These are phyloP conservation scores for Aspergillus sp. DNA, from an alignment of 2,329 filamentous ascomycete species.

Conservation along the genomic window DNA sequence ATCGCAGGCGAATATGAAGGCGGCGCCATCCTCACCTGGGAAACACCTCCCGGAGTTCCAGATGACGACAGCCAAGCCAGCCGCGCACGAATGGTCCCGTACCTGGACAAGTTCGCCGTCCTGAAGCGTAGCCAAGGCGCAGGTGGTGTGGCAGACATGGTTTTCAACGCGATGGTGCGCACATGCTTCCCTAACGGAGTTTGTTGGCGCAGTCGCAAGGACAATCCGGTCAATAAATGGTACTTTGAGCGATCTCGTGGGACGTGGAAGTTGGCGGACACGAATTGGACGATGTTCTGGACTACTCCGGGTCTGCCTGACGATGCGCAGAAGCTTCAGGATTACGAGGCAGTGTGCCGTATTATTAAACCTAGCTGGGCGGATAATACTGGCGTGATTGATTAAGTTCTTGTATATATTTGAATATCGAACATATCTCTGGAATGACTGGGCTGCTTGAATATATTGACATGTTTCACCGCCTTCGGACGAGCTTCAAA, in stretches of 20 bases:
- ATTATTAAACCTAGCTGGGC: slow-evolving; percentile 47
- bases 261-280: slow-evolving; percentile 71
- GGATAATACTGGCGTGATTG: slow-evolving; percentile 44
- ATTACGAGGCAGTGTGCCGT: slow-evolving; percentile 72
- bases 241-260: slow-evolving; percentile 89
- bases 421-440: background rate
- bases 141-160: slow-evolving; percentile 86
- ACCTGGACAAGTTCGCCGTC: slow-evolving; percentile 96
- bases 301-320: slow-evolving; percentile 63
- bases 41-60: slow-evolving; percentile 58
- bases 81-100: slow-evolving; percentile 67
- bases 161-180: slow-evolving; percentile 92
- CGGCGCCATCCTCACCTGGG: slow-evolving; percentile 91
- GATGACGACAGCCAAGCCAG: slow-evolving; percentile 49
- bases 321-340: slow-evolving; percentile 49
- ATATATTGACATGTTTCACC: slow-evolving; percentile 9
- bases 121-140: slow-evolving; percentile 80
- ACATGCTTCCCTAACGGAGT: slow-evolving; percentile 82
- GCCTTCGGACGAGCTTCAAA: slow-evolving; percentile 3
- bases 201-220: slow-evolving; percentile 81
- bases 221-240: slow-evolving; percentile 98
- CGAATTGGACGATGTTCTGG: slow-evolving; percentile 98
- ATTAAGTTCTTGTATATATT: slow-evolving; percentile 34
- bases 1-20: slow-evolving; percentile 96
- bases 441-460: background rate